Evolutionary conservation across 148 eudicot species (phyloP), one percentile per base, ranked within the genome.

Genomic region (Arbutus unedo): DNA sequence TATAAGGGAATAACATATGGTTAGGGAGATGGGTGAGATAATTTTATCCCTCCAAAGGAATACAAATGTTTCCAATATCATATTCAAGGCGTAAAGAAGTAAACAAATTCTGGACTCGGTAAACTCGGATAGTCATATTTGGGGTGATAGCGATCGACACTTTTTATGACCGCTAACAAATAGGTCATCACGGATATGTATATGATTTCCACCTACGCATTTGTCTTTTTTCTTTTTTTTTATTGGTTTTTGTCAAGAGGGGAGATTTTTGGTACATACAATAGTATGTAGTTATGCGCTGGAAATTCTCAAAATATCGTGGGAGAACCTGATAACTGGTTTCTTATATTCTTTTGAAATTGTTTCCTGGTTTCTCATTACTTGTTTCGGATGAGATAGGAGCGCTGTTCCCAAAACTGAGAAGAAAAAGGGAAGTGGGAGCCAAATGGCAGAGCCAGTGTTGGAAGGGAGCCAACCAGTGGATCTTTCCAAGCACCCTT

Each of bases 401-500:
- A 62, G 78, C 3, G 60, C 51, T 38, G 9, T 76, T 47, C 15
- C 8, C 23, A 78, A 31, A 11, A 48, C 31, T 2, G 41, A 49
- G 7, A 55, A 50, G 55, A 7, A 25, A 21, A 8, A 54, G 56
- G 56, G 16, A 54, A 54, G 18, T 47, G 21, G 41, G 14, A 54
- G 16, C 70, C 64, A 25, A 75, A 93, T 93, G 97, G 95, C 97
- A n/a, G 97, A 90, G 67, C 93, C 86, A 82, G 91, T 86, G 14
- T 50, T 87, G 89, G 95, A 92, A 87, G 95, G 92, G 76, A 94
- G 88, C 89, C 94, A 94, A 81, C 94, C 94, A 0, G 94, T 92
- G 7, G 98, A 92, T 90, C 88, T 87, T 54, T 70, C 86, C 23
- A 91, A 86, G 84, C 98, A 92, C 60, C 71, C 71, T 66, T 66